Evolutionary conservation across 108 stramenopile genomes (phyloP), one percentile per base, ranked within the genome.

Genomic region (Cyclotella sp.): DNA sequence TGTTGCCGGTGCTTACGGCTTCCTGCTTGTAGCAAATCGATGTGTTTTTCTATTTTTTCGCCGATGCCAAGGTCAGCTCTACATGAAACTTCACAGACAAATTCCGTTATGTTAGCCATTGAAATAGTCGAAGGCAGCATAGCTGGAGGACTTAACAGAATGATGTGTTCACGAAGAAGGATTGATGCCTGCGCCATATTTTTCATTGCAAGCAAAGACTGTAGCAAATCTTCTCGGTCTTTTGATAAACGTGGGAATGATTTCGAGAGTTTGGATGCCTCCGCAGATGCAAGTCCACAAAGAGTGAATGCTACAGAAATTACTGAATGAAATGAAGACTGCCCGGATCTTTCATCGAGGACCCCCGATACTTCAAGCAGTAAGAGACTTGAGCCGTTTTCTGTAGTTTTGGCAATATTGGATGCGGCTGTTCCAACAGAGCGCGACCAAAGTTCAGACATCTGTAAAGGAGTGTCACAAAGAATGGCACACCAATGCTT

Each of bases 11-110:
- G 73, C 67, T 71, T 72, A 11, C 52, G 49, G 63, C 62, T 22
- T 52, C 42, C 49, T 40, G 24, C 57, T 7, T 83, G 65, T 40
- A 92, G 46, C 34, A 49, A 27, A n/a, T 70, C 73, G 22, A 84
- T 58, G 51, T 84, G 83, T 15, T 41, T 54, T 61, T 89, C 88
- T 22, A 93, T 42, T 28, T 83, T 46, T 70, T 95, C 94, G 15
- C 92, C 94, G 60, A 88, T 44, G 16, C 94, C 91, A 46, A 84
- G 79, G 65, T 95, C 94, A 22, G 85, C 74, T 59, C 89, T 75
- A n/a, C 71, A 41, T 40, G 89, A 45, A 40, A 92, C 76, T 11
- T 89, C 91, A 28, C 77, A 74, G 12, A 82, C 79, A 15, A 88
- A 69, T 41, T 93, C 92, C 8, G 82, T 69, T 47, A 95, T 55